Evolutionary conservation across 73 alveolate species (phyloP).

Genomic region (Tetrahymena malaccensis): DNA sequence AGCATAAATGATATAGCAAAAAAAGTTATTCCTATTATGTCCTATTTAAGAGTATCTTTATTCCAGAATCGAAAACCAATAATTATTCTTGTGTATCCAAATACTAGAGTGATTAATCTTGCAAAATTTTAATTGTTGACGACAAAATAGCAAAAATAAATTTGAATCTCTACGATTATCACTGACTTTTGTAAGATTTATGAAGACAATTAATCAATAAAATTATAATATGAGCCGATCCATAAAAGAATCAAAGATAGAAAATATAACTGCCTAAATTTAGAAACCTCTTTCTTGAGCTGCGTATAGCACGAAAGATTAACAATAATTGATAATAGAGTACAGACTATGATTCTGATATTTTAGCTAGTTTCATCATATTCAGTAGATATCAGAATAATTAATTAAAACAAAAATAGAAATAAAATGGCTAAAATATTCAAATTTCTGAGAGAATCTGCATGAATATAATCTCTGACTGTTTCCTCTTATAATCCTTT

Average conservation of each 20-base stretch:
- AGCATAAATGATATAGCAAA: not conserved
- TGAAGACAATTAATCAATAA: not conserved
- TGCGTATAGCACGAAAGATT: not conserved
- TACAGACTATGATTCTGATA: not conserved
- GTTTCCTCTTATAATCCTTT: not conserved
- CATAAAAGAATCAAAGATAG: not conserved
- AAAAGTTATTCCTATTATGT: not conserved
- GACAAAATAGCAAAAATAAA: not conserved
- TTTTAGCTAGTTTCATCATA: not conserved
- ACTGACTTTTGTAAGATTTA: not conserved
- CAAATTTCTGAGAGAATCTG: not conserved
- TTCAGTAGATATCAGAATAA: not conserved
- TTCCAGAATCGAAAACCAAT: not conserved
- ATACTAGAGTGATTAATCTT: not conserved
- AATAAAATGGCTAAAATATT: not conserved
- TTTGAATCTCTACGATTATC: not conserved
- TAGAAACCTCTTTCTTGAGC: not conserved
- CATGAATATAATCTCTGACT: not conserved
- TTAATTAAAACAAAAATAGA: not conserved
- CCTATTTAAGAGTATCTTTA: not conserved
- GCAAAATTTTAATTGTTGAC: not conserved
- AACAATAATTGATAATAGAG: not conserved
- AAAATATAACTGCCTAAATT: not conserved
- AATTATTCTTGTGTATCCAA: not conserved
- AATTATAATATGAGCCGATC: not conserved